A percentile compares a stretch with the other conserved stretches of the same genome.
Evolutionary conservation across 2,329 filamentous ascomycete species (phyloP).

Genomic region (Fonsecaea monophora): DNA sequence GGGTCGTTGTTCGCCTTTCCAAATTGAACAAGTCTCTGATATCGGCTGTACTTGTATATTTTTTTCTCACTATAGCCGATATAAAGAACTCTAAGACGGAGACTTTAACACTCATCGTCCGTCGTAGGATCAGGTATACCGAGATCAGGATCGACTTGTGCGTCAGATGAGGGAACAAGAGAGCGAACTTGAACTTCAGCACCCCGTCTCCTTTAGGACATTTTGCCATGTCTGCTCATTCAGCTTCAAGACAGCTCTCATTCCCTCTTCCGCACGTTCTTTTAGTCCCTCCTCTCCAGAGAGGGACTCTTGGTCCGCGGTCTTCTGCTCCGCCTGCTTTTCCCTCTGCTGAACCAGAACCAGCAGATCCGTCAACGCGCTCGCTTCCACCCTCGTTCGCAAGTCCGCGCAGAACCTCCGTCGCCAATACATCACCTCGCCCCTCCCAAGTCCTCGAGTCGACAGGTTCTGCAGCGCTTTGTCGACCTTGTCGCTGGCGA

Average conservation of each 20-base stretch:
- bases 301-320: background rate
- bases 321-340: background rate
- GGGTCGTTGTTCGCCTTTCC: no score
- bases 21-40: background rate
- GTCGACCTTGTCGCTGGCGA: conserved; percentile 11
- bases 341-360: conserved; percentile 20
- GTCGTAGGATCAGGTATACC: background rate
- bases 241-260: conserved; percentile 20
- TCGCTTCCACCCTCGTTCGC: conserved; percentile 16
- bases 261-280: conserved; percentile 18
- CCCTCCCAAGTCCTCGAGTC: conserved; percentile 12
- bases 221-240: conserved; percentile 17
- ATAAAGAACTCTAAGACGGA: no score
- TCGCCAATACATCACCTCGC: conserved; percentile 21
- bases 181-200: conserved; percentile 7
- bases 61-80: no score
- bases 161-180: background rate
- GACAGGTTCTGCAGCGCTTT: conserved; percentile 13
- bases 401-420: conserved; percentile 20
- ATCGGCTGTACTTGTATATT: background rate
- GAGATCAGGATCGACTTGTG: background rate
- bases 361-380: conserved; percentile 24
- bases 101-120: no score
- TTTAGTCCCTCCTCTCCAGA: background rate
- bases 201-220: conserved; percentile 23